Conservation (phyloP, 2,329 filamentous ascomycete genomes). For the Rugonectria rugulosa region DNA sequence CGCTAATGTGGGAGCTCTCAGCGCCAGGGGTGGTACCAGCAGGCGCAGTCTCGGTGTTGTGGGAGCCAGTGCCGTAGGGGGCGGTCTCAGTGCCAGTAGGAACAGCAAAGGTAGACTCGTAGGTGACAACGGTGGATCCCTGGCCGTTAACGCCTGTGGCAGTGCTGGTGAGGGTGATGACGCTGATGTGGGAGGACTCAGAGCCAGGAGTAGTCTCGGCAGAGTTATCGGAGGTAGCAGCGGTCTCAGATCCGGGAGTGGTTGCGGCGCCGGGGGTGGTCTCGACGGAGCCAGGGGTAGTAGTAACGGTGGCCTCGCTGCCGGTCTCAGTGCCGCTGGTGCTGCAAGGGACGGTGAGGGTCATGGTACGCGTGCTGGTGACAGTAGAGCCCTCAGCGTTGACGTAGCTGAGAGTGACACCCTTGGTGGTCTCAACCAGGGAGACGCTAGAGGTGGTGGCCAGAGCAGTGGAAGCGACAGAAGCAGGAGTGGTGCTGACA, state of each 20-base stretch:
- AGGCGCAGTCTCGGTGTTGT: background rate
- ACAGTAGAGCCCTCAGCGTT: constrained; percentile 19
- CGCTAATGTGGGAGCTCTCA: background rate
- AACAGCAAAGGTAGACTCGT: constrained; percentile 24
- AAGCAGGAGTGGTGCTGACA: constrained; percentile 16
- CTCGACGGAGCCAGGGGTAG: background rate
- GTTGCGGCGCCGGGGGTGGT: background rate
- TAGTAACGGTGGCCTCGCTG: constrained; percentile 2
- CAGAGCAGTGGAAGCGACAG: constrained; percentile 20
- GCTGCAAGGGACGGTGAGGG: constrained; percentile 17
- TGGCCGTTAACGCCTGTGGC: constrained; percentile 25
- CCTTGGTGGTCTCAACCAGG: constrained; percentile 27
- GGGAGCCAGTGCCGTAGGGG: background rate
- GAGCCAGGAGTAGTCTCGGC: constrained; percentile 1
- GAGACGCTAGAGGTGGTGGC: constrained; percentile 25
- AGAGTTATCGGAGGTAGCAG: background rate
- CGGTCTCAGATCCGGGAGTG: background rate
- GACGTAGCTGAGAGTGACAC: constrained; percentile 17
- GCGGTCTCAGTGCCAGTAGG: constrained; percentile 17
- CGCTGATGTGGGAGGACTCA: constrained; percentile 14
- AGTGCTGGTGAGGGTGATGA: constrained; percentile 22
- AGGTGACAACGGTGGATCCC: constrained; percentile 22
- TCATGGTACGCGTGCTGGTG: constrained; percentile 21
- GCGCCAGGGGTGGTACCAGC: background rate
- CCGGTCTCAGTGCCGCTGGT: background rate